Evolutionary conservation across 805 yeast species (phyloP).

Genomic region (Yarrowia sp.): DNA sequence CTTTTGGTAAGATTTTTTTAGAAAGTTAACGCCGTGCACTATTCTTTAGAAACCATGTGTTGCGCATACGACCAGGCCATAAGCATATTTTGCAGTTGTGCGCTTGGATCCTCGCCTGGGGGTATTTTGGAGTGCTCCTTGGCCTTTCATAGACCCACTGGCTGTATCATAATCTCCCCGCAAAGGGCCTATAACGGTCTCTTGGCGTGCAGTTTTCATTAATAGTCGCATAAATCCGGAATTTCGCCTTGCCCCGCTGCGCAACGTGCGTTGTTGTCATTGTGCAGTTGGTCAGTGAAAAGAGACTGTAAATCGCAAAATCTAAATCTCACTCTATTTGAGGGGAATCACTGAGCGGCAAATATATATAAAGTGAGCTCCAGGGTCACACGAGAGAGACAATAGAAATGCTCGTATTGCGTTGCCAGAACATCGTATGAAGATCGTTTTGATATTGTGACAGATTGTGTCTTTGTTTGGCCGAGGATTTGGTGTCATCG

Average conservation of each 20-base stretch:
- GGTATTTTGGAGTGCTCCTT: no score
- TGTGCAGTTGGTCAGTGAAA: background rate
- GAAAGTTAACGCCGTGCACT: background rate
- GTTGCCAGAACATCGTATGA: background rate
- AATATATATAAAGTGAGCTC: background rate
- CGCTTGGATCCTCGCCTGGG: no score
- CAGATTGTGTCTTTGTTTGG: no score
- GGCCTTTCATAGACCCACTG: background rate
- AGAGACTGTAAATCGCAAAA: slow-evolving; percentile 3
- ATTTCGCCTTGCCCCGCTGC: background rate
- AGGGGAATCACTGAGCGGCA: background rate
- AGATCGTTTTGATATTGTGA: no score
- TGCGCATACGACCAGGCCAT: slow-evolving; percentile 4
- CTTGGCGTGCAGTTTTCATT: slow-evolving; percentile 2
- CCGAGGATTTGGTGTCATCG: background rate
- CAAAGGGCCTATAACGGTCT: background rate
- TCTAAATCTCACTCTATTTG: background rate
- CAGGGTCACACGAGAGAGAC: background rate
- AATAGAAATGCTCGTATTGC: background rate
- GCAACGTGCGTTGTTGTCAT: slow-evolving; percentile 1
- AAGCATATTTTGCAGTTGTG: background rate
- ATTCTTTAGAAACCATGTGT: background rate
- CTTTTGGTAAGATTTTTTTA: background rate
- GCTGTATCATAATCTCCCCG: background rate
- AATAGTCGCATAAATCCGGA: background rate